Evolutionary conservation across 331 rosid species (phyloP), one percentile per base, ranked within the genome.

Genomic region (Acacia concinna): DNA sequence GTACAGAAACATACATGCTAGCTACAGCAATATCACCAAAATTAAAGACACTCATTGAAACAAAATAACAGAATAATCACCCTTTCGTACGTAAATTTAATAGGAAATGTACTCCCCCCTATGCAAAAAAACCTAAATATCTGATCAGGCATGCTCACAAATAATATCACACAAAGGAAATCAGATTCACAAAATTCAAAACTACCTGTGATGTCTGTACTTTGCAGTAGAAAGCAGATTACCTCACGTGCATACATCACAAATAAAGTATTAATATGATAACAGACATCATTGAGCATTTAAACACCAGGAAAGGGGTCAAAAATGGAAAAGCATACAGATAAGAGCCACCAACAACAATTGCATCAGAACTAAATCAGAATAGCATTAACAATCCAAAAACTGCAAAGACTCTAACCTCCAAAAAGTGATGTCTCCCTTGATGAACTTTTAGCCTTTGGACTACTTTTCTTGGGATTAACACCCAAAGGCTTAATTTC

Each of bases 401-500:
- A 63, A 68, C 43, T 64, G 67, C 67, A 85, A 71, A 84, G 63
- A 68, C 71, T 79, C 97, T 82, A 68, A 96, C 99, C 99, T 93
- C 97, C 98, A 80, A 91, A 89, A 69, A 89, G 93, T 81, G 99
- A 91, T 6, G 8, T 74, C 82, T 96, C 99, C 87, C 97, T 87
- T 41, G 93, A 85, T 51, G 94, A 88, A 87, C 88, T 96, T 85
- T 88, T 96, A 40, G 97, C 97, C 89, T 89, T 96, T 34, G 97
- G 99, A 89, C 97, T 96, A 86, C 85, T 90, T 88, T 83, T 96
- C 90, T 96, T 95, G 52, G 88, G 76, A 82, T 87, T 91, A 77
- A 70, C 78, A 77, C 66, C 85, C 78, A 74, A 79, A 71, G 87
- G 84, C 81, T 90, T 96, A 66, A 81, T 78, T 80, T 96, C 98